phyloP scores from a whole-genome alignment of 345 rosid species.

The Balakata baccata region DNA sequence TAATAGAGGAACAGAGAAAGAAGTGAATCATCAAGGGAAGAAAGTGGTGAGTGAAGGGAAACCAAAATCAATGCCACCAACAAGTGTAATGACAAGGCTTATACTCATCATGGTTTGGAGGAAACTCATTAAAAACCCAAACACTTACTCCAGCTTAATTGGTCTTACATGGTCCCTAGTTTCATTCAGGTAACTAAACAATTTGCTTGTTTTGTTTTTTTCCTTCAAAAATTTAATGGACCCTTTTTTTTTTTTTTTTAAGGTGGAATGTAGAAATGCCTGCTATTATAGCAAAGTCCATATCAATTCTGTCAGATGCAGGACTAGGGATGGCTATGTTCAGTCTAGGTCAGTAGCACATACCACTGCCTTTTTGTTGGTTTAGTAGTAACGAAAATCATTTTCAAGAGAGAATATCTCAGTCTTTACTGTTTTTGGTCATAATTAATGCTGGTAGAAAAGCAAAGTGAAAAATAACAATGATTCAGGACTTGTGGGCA shows the following conservation, averaged over 20 bases:
- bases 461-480: conserved; percentile 23
- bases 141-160: conserved; percentile 89
- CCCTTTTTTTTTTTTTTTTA: neutral
- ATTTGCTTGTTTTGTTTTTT: no score
- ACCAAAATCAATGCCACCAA: conserved; percentile 81
- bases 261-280: conserved; percentile 98
- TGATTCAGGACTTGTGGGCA: neutral
- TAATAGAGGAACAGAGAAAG: conserved; percentile 52
- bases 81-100: conserved; percentile 97
- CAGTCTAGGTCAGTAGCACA: conserved; percentile 87
- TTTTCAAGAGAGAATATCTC: no score
- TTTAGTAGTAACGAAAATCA: no score
- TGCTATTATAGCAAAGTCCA: conserved; percentile 88
- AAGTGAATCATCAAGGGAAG: conserved; percentile 43
- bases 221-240: neutral
- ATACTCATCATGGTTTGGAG: conserved; percentile 99
- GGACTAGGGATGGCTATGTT: conserved; percentile 99
- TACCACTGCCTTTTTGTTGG: no score
- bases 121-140: conserved; percentile 95
- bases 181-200: conserved; percentile 72
- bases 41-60: conserved; percentile 50
- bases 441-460: conserved; percentile 36
- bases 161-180: conserved; percentile 92
- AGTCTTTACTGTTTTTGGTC: conserved; percentile 14
- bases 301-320: conserved; percentile 98